phyloP scores from a whole-genome alignment of 1,139 yeast species.

The Hyphopichia buzzinii region DNA sequence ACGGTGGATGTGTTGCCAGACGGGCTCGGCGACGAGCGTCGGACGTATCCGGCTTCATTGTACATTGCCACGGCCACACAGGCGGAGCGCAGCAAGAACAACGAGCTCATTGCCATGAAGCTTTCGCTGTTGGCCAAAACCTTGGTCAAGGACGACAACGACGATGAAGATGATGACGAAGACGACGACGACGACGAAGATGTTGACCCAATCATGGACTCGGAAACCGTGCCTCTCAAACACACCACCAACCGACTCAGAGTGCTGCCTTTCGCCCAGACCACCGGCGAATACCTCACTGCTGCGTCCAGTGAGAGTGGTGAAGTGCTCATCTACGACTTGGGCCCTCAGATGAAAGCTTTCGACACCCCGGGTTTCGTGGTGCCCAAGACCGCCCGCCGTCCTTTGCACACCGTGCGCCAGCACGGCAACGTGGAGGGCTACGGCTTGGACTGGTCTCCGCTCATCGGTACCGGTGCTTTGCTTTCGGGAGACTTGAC shows the following conservation, averaged over 20 bases:
- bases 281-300: constrained; percentile 78
- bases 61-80: constrained; percentile 92
- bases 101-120: constrained; percentile 82
- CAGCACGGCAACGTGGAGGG: constrained; percentile 97
- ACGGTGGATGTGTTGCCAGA: constrained; percentile 90
- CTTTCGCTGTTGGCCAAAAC: constrained; percentile 82
- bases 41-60: constrained; percentile 84
- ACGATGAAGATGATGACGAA: constrained; percentile 62
- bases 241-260: constrained; percentile 89
- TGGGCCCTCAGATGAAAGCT: constrained; percentile 75
- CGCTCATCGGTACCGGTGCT: constrained; percentile 75
- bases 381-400: constrained; percentile 73
- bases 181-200: constrained; percentile 68
- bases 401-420: constrained; percentile 82
- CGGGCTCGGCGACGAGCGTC: constrained; percentile 79
- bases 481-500: constrained; percentile 85
- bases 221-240: constrained; percentile 71
- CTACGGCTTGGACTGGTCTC: constrained; percentile 97
- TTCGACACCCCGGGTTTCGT: constrained; percentile 85
- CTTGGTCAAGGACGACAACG: constrained; percentile 72
- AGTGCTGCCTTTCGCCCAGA: constrained; percentile 75
- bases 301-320: constrained; percentile 92
- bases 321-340: constrained; percentile 81
- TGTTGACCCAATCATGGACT: constrained; percentile 82
- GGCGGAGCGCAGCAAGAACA: constrained; percentile 83